phyloP scores from a whole-genome alignment of 345 rosid species.

The Chamaenerion angustifolium region DNA sequence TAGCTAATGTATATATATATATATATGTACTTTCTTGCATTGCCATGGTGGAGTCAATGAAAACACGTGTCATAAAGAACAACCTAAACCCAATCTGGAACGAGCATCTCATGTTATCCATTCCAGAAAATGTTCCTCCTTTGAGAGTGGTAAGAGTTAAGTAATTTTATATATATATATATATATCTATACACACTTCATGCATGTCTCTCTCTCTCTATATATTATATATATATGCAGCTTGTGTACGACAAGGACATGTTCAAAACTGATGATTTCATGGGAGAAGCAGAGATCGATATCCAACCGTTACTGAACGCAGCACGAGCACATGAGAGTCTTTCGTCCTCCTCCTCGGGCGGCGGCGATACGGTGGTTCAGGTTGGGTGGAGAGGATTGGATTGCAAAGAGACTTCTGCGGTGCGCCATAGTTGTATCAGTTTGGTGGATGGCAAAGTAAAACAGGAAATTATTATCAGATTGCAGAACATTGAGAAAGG shows the following conservation, averaged over 20 bases:
- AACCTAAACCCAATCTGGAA: constrained; percentile 96
- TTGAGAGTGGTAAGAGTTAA: constrained; percentile 10
- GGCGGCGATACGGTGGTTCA: no score
- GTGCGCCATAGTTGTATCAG: constrained; percentile 64
- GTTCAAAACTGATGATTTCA: constrained; percentile 75
- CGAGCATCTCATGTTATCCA: constrained; percentile 82
- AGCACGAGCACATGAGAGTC: constrained; percentile 60
- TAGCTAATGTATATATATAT: no score
- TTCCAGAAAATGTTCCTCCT: constrained; percentile 83
- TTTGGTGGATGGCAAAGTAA: constrained; percentile 57
- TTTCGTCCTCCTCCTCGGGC: no score
- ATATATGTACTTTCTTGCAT: no score
- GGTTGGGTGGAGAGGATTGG: no score
- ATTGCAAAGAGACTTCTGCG: constrained; percentile 30
- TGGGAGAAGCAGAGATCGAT: constrained; percentile 98
- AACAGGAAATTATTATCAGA: constrained; percentile 59
- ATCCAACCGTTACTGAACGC: constrained; percentile 75
- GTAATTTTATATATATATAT: no score
- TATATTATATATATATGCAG: no score
- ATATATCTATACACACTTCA: no score
- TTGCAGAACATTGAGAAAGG: constrained; percentile 89
- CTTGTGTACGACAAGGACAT: constrained; percentile 84
- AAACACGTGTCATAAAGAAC: constrained; percentile 84
- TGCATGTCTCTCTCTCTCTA: no score
- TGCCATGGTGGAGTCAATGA: constrained; percentile 38